Conservation (phyloP, 1,284 basidiomycete genomes). For the Inonotus hispidus region DNA sequence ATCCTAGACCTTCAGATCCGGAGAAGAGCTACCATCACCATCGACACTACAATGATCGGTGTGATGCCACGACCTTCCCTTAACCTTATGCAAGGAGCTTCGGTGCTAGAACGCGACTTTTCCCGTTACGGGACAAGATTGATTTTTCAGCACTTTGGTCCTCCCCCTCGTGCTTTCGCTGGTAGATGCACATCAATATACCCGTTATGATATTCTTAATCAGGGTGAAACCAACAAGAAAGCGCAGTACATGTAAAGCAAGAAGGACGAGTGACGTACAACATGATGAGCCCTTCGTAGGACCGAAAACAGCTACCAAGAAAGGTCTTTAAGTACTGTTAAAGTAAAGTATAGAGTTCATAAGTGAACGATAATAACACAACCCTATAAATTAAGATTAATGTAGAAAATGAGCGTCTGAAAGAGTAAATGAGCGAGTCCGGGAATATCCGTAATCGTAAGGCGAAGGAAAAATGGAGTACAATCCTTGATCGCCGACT, state of each 20-base stretch:
- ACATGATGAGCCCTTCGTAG: too few relatives aligned
- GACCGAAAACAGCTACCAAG: too few relatives aligned
- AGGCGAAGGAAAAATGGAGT: neutral
- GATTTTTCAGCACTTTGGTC: neutral
- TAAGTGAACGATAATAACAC: too few relatives aligned
- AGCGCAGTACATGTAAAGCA: neutral
- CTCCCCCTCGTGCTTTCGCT: neutral
- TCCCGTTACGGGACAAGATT: neutral
- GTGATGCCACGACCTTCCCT: neutral
- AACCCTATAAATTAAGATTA: too few relatives aligned
- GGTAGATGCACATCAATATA: neutral
- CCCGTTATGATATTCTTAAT: neutral
- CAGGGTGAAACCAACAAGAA: neutral
- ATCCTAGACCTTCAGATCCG: conserved; percentile 6
- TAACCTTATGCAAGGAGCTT: neutral
- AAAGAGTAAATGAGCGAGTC: neutral
- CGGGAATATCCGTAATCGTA: neutral
- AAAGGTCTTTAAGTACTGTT: too few relatives aligned
- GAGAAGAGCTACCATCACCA: neutral
- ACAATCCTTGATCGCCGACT: neutral
- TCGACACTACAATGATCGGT: neutral
- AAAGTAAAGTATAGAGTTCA: too few relatives aligned
- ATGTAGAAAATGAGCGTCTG: too few relatives aligned
- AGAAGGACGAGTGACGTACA: too few relatives aligned
- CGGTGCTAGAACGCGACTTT: neutral